Percentiles rank a stretch among this genome's conserved stretches.
Conservation (phyloP, 2,329 filamentous ascomycete species). For the Trichoderma sp. region DNA sequence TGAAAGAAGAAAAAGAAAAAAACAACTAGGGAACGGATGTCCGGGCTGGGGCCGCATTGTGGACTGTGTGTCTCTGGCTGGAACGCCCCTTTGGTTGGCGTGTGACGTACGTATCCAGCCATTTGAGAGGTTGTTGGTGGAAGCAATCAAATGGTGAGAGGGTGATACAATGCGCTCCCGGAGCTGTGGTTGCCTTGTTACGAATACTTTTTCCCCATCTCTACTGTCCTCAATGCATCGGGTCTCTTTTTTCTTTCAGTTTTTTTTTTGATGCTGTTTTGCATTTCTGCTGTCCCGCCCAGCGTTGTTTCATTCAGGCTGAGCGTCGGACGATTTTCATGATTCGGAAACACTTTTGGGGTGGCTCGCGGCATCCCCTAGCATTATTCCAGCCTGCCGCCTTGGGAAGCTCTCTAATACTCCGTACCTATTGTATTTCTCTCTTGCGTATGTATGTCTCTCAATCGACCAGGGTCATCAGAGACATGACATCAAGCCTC, state of each 20-base stretch:
- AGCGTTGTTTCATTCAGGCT: not conserved
- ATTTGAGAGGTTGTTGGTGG: not conserved
- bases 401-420: not conserved
- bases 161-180: not conserved
- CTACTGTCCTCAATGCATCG: not conserved
- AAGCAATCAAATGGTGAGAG: not conserved
- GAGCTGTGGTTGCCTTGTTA: not conserved
- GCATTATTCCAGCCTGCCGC: not conserved
- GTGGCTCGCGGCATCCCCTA: not conserved
- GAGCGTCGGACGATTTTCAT: not conserved
- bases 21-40: not conserved
- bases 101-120: not conserved
- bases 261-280: too few species aligned
- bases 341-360: not conserved
- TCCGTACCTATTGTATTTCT: not conserved
- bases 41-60: not conserved
- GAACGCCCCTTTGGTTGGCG: not conserved
- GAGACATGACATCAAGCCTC: conserved; percentile 17
- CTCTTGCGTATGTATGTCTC: not conserved
- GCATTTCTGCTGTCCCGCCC: not conserved
- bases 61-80: not conserved
- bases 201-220: too few species aligned
- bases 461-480: conserved; percentile 5
- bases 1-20: not conserved
- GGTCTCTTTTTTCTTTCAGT: not conserved